Evolutionary conservation across 2,329 filamentous ascomycete species (phyloP), one percentile per base, ranked within the genome.

Genomic region (Dryadomyces quercus-mongolicae): DNA sequence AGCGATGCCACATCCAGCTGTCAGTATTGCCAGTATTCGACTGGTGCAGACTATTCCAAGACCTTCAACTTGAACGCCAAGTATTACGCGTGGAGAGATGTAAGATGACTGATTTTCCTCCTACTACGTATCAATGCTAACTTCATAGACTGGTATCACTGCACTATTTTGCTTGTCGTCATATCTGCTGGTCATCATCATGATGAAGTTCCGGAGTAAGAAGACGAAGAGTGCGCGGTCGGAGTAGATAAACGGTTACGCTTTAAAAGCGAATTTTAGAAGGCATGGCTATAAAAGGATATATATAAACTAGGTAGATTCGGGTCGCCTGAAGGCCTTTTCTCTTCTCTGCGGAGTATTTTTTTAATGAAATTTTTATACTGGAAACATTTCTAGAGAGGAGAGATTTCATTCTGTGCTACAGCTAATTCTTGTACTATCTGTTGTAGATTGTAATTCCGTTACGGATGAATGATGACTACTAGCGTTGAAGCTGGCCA

Each of bases 11-110:
- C 80, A 3, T 80, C 76, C 0, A 80, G 70, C 0, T 61, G 66
- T 0, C 70, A 65, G 0, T 88, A 85, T 63, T 88, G 84, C 61
- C 71, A 80, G 57, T 87, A 80, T 63, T 66, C 64, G 1, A 66
- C 62, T 18, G 83, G 81, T 0, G 70, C 74, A 6, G 82, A 85
- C 55, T 87, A 84, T 58, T 64, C 87, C 2, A 60, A 66, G 2
- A 78, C 72, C 0, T 58, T 87, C 13, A 84, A 86, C 62, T 60
- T 87, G 8, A 70, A 71, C 1, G 72, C 80, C 4, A 80, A 85
- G 59, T 78, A 73, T 57, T 81, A 81, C 59, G 83, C 81, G 0
- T 88, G 84, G 84, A 73, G 84, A 50, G 74, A 87, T 65, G 78
- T 55, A n/a, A 50, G 48, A 15, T 12, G 18, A 21, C 38, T n/a